A percentile compares a stretch with the other conserved stretches of the same genome.
Evolutionary conservation across 2,329 filamentous ascomycete species (phyloP).

Genomic region (Diaporthe citrichinensis): DNA sequence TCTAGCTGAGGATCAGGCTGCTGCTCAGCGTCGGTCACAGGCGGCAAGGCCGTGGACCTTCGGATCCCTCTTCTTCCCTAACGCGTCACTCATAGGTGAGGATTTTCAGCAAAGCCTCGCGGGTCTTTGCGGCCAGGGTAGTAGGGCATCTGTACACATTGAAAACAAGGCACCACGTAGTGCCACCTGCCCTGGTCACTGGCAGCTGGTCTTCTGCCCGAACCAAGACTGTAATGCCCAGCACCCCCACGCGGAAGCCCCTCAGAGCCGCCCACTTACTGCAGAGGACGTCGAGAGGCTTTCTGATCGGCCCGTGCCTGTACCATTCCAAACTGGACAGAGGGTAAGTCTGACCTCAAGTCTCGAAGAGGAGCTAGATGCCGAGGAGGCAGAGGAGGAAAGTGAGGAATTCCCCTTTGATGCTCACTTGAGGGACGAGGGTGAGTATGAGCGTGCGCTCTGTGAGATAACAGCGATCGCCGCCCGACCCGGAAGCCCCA

Average conservation of each 20-base stretch:
- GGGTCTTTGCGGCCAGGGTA: background rate
- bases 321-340: background rate
- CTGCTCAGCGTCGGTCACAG: slow-evolving; percentile 8
- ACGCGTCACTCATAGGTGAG: slow-evolving; percentile 24
- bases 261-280: background rate
- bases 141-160: background rate
- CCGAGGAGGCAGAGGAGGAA: background rate
- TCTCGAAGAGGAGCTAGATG: background rate
- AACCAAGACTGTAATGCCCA: background rate
- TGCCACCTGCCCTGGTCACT: background rate
- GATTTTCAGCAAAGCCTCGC: background rate
- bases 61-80: background rate
- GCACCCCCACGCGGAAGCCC: background rate
- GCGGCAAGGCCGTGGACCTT: background rate
- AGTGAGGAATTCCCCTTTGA: background rate
- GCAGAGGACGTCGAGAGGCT: background rate
- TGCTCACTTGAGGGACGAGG: background rate
- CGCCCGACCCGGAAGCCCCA: background rate
- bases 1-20: slow-evolving; percentile 7
- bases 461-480: slow-evolving; percentile 2
- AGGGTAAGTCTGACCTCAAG: background rate
- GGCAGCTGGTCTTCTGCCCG: slow-evolving; percentile 9
- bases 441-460: background rate
- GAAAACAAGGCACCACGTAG: background rate
- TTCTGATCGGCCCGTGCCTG: background rate